A percentile compares a stretch with the other conserved stretches of the same genome.
Conservation (phyloP, 345 rosid genomes). For the Physaria fendleri region DNA sequence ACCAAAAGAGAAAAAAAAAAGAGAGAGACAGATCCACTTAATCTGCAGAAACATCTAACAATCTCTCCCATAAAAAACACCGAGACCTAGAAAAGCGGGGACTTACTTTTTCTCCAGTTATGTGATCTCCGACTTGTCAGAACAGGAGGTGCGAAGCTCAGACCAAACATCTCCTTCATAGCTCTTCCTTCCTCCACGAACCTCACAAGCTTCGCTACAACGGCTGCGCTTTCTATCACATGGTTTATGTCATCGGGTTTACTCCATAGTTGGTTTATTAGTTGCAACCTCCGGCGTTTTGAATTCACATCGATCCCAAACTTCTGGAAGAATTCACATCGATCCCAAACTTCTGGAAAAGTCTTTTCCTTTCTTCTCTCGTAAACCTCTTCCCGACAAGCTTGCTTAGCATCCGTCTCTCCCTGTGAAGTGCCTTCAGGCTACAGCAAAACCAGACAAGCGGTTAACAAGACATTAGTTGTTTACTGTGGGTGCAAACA, state of each 20-base stretch:
- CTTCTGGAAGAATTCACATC: slow-evolving; percentile 52
- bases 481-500: background rate
- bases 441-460: slow-evolving; percentile 28
- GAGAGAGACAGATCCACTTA: background rate
- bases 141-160: slow-evolving; percentile 64
- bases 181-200: slow-evolving; percentile 76
- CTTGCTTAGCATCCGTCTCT: slow-evolving; percentile 77
- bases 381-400: slow-evolving; percentile 65
- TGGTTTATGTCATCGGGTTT: slow-evolving; percentile 50
- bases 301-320: slow-evolving; percentile 73
- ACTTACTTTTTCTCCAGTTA: slow-evolving; percentile 71
- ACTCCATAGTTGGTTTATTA: slow-evolving; percentile 69
- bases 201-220: slow-evolving; percentile 73
- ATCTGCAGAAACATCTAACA: background rate
- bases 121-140: slow-evolving; percentile 43
- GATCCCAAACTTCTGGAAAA: slow-evolving; percentile 77
- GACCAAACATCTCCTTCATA: slow-evolving; percentile 84
- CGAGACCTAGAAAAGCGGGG: slow-evolving; percentile 39
- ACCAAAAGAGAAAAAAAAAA: no score
- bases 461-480: background rate
- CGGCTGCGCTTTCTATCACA: slow-evolving; percentile 56
- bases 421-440: slow-evolving; percentile 61
- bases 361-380: slow-evolving; percentile 54
- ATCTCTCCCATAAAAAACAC: slow-evolving; percentile 4
- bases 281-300: slow-evolving; percentile 68